These are phyloP conservation scores for Neofusicoccum ribis DNA, from an alignment of 2,329 filamentous ascomycete species.

Conservation along the genomic window DNA sequence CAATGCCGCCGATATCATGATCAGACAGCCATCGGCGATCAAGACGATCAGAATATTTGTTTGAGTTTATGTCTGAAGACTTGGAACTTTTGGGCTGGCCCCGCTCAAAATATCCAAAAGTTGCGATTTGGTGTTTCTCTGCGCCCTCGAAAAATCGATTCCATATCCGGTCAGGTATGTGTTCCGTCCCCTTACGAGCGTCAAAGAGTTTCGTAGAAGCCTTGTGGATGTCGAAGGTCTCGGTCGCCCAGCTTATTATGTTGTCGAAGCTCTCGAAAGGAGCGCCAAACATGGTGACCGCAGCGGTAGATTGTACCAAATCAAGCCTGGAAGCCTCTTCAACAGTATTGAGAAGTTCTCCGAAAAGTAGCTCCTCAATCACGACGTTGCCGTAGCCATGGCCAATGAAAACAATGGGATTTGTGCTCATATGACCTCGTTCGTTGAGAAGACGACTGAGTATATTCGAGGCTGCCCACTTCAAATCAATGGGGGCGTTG, in stretches of 20 bases:
- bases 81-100: not conserved
- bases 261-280: not conserved
- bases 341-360: not conserved
- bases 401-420: conserved; percentile 8
- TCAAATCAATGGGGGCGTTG: not conserved
- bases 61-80: not conserved
- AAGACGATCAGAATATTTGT: not conserved
- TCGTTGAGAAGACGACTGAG: not conserved
- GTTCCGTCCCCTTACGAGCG: not conserved
- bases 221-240: not conserved
- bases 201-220: not conserved
- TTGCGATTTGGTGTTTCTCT: not conserved
- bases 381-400: conserved; percentile 11
- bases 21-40: not conserved
- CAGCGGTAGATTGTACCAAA: not conserved
- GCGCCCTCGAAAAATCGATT: not conserved
- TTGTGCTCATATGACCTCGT: not conserved
- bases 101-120: not conserved
- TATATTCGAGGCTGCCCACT: not conserved
- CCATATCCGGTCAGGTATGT: not conserved
- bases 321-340: not conserved
- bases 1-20: not conserved
- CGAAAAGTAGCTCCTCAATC: not conserved
- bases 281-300: not conserved
- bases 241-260: not conserved